Evolutionary conservation across 2,329 filamentous ascomycete species (phyloP), one percentile per base, ranked within the genome.

Genomic region (Aspergillus phoenicis): DNA sequence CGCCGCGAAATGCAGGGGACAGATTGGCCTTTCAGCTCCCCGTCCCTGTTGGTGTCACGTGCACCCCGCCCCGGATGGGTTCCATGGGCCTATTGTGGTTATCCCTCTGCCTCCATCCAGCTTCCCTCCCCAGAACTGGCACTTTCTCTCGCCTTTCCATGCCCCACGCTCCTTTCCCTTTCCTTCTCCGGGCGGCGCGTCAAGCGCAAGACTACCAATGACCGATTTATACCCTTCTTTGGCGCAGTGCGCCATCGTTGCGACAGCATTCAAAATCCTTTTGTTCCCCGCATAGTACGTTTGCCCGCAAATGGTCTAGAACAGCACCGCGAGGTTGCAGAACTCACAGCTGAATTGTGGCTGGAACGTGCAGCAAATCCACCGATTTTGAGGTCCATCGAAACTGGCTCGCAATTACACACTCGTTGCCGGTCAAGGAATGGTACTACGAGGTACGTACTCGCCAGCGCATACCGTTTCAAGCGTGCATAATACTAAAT

Each of bases 331-430:
- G 48, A 58, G 57, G 28, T 52, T 58, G 62, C 26, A 8, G n/a
- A 10, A 58, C 43, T 52, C 20, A 36, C 33, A 20, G 17, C 55
- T 60, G 38, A 60, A 52, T 38, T 7, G n/a, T 26, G 33, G 36
- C 7, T 6, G 39, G 10, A 36, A 36, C 3, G 55, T 61, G 61
- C 77, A 97, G 93, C 83, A 97, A 96, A 83, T 99, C 95, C 5
- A 99, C 95, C 69, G 95, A 99, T 77, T 99, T 99, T 72, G 95
- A 99, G 78, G 95, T 99, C 58, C 95, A 99, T 79, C 89, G 95
- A 67, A 99, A 99, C 82, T 99, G 95, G 95, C 87, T 99, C 43
- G 95, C 95, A 65, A 92, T 98, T 69, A 98, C 95, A 4, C 84
- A 97, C 78, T 96, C 91, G 63, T 84, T 98, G 20, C 91, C 94